Evolutionary conservation across 2,329 filamentous ascomycete species (phyloP), one percentile per base, ranked within the genome.

Genomic region (Pseudogymnoascus sp.): DNA sequence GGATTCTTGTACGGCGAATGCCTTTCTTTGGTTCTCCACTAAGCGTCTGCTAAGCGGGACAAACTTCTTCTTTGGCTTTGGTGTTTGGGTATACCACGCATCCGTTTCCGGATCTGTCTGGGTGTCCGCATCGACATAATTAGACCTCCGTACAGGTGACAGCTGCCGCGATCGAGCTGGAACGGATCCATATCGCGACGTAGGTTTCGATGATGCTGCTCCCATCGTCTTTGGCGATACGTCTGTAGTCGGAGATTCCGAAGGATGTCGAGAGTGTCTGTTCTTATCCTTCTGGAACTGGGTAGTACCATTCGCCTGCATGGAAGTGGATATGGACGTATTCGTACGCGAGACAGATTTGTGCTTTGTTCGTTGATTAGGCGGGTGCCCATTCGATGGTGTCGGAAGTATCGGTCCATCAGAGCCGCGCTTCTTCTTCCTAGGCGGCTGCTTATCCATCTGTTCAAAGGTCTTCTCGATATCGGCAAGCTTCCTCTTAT

Each of bases 401-500:
- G 66, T 51, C 3, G 67, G 60, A 10, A 64, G 65, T 28, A 64
- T 39, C 10, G 63, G 28, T 4, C 83, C 83, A 67, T 87, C 85
- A 0, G 85, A 87, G 1, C 77, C 74, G 6, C 85, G 80, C 72
- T 88, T 88, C 77, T 87, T 86, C 73, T 88, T 88, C 31, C 81
- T 79, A 0, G 79, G 78, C 1, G 83, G 82, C 85, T 85, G 21
- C 80, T 84, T 63, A 67, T 86, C 85, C 81, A 86, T 82, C 34
- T 85, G 80, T 61, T 84, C 80, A 72, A 89, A 84, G 1, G 83
- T 79, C 65, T 87, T 84, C 68, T 89, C 86, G 0, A 87, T 80
- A 81, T 85, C 85, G 19, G 84, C 83, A 10, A 88, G 81, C 69
- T 89, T 89, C 37, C 86, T 79, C 74, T 89, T 88, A 66, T 89